Conservation (phyloP, 2,329 filamentous ascomycete species). For the Thielaviopsis euricoi region DNA sequence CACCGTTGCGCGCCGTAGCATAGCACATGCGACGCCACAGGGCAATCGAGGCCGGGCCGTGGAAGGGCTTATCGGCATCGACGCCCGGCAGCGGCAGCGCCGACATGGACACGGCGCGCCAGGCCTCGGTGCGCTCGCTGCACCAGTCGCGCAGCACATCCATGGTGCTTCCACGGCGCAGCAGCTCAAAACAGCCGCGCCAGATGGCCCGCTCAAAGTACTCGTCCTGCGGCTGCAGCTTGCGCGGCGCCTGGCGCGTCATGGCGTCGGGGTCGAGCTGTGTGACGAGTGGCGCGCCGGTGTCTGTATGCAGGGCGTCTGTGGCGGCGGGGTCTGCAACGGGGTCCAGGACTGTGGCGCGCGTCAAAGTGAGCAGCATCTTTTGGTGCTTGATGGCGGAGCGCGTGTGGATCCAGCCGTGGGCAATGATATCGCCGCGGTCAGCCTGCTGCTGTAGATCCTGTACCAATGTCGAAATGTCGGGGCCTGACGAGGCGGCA, state of each 20-base stretch:
- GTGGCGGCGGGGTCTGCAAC: constrained; percentile 39
- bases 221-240: constrained; percentile 66
- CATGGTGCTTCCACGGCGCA: constrained; percentile 66
- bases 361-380: constrained; percentile 44
- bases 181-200: constrained; percentile 85
- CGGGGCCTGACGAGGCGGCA: constrained; percentile 45
- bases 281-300: constrained; percentile 55
- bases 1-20: constrained; percentile 50
- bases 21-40: constrained; percentile 69
- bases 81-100: constrained; percentile 44
- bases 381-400: constrained; percentile 83
- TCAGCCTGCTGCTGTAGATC: constrained; percentile 64
- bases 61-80: constrained; percentile 24
- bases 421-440: constrained; percentile 63
- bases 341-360: constrained; percentile 48
- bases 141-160: constrained; percentile 72
- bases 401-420: constrained; percentile 86
- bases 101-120: constrained; percentile 73
- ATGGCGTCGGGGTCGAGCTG: constrained; percentile 84
- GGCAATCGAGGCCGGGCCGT: constrained; percentile 27
- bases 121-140: constrained; percentile 67
- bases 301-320: constrained; percentile 38
- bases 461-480: constrained; percentile 59
- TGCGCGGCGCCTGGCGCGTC: constrained; percentile 58
- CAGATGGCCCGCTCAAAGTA: constrained; percentile 83